Evolutionary conservation across 2,329 filamentous ascomycete species (phyloP).

Genomic region (Xylaria sp.): DNA sequence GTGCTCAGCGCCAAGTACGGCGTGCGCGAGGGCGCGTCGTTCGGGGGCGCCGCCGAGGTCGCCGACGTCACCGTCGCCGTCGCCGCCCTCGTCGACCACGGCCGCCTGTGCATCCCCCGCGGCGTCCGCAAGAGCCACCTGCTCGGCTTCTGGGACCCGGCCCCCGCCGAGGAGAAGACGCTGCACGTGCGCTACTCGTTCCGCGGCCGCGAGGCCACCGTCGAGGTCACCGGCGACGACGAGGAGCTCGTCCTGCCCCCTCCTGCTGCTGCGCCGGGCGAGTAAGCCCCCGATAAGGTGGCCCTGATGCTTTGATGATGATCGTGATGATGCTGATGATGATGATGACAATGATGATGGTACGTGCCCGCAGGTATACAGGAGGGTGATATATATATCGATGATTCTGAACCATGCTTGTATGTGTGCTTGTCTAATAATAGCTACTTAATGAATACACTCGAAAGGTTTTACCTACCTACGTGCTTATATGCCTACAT

Average conservation of each 20-base stretch:
- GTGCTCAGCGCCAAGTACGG: conserved; percentile 55
- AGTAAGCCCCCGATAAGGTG: no score
- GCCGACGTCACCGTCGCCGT: conserved; percentile 54
- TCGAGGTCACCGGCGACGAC: conserved; percentile 40
- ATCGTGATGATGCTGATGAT: no score
- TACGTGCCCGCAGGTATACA: no score
- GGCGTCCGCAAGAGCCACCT: conserved; percentile 48
- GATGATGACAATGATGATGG: no score
- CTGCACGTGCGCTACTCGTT: conserved; percentile 50
- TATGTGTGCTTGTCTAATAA: neutral
- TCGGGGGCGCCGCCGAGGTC: conserved; percentile 45
- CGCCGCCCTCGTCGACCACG: conserved; percentile 47
- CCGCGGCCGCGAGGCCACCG: conserved; percentile 38
- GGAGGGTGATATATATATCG: neutral
- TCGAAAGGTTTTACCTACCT: no score
- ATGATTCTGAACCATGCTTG: neutral
- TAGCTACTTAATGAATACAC: no score
- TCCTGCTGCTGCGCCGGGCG: no score
- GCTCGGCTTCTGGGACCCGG: conserved; percentile 56
- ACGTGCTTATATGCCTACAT: no score
- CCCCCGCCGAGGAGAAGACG: conserved; percentile 47
- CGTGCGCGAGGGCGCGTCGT: no score
- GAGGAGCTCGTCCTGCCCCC: conserved; percentile 41
- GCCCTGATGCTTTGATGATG: neutral
- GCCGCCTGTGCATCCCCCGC: conserved; percentile 42